Evolutionary conservation across 331 rosid genomes (phyloP).

Genomic region (Cucumis variabilis): DNA sequence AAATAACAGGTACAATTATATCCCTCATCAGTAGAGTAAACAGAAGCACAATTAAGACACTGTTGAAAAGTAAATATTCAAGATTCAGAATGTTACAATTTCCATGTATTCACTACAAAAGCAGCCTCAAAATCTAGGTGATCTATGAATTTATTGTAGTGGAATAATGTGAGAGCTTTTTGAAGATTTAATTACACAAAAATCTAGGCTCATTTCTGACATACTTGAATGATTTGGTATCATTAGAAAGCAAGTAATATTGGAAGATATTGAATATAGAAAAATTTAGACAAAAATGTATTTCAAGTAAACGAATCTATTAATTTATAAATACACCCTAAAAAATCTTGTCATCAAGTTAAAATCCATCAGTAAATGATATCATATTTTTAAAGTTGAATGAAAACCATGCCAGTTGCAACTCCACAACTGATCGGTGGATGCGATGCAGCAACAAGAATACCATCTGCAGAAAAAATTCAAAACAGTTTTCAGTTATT

Average conservation of each 20-base stretch:
- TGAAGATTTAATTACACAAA: background rate
- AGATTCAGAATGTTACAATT: too few relatives aligned
- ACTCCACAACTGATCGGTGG: too few relatives aligned
- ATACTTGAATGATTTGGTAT: constrained; percentile 1
- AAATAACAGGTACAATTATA: background rate
- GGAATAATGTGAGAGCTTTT: background rate
- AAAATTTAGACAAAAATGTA: too few relatives aligned
- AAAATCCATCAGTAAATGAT: background rate
- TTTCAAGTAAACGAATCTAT: background rate
- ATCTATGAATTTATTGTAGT: background rate
- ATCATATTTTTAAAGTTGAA: constrained; percentile 65
- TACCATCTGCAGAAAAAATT: too few relatives aligned
- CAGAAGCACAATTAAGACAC: too few relatives aligned
- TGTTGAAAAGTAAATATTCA: constrained; percentile 4
- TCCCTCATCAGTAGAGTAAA: background rate
- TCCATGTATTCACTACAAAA: background rate
- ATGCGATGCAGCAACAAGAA: too few relatives aligned
- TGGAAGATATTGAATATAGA: background rate
- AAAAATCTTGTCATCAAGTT: background rate
- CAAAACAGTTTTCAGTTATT: too few relatives aligned
- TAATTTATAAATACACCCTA: background rate
- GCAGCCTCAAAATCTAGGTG: background rate
- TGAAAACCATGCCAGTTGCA: constrained; percentile 65
- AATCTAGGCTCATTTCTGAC: background rate
- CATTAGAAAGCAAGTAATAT: background rate